A percentile compares a stretch with the other conserved stretches of the same genome.
Evolutionary conservation across 2,329 filamentous ascomycete genomes (phyloP).

Genomic region (Plectosphaerella cucumerina): DNA sequence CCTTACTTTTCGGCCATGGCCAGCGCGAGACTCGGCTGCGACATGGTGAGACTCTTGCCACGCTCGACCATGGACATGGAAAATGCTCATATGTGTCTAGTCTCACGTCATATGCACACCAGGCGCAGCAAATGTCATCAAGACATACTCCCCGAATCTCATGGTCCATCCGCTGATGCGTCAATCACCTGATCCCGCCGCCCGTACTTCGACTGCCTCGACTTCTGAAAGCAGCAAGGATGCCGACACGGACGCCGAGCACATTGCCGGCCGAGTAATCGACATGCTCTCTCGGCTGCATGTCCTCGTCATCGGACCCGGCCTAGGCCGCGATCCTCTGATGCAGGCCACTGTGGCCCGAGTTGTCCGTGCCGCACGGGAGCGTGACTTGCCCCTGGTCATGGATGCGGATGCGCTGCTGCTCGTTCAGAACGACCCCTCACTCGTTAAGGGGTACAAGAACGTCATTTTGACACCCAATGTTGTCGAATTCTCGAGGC

Average conservation of each 20-base stretch:
- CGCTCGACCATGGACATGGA: not conserved
- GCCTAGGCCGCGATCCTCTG: constrained; percentile 80
- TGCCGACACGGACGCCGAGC: constrained; percentile 51
- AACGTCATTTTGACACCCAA: constrained; percentile 92
- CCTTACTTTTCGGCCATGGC: constrained; percentile 99
- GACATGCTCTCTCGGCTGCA: constrained; percentile 83
- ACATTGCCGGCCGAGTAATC: constrained; percentile 65
- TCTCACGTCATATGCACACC: constrained; percentile 95
- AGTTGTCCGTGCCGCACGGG: constrained; percentile 74
- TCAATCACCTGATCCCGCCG: constrained; percentile 47
- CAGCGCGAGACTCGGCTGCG: constrained; percentile 81
- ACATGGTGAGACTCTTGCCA: constrained; percentile 61
- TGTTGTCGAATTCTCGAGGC: constrained; percentile 81
- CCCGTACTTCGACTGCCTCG: not conserved
- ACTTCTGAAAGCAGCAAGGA: constrained; percentile 9
- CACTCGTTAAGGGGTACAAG: constrained; percentile 73
- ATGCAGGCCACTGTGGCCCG: constrained; percentile 83
- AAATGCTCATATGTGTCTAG: constrained; percentile 35
- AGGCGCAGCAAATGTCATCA: constrained; percentile 82
- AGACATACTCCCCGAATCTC: constrained; percentile 94
- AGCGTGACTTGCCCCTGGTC: constrained; percentile 71
- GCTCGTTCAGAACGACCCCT: constrained; percentile 71
- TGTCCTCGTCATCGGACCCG: constrained; percentile 88
- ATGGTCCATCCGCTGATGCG: constrained; percentile 98
- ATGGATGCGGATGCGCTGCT: constrained; percentile 87